phyloP scores from a whole-genome alignment of 1,284 basidiomycete species.

The Cutaneotrichosporon dermatis region DNA sequence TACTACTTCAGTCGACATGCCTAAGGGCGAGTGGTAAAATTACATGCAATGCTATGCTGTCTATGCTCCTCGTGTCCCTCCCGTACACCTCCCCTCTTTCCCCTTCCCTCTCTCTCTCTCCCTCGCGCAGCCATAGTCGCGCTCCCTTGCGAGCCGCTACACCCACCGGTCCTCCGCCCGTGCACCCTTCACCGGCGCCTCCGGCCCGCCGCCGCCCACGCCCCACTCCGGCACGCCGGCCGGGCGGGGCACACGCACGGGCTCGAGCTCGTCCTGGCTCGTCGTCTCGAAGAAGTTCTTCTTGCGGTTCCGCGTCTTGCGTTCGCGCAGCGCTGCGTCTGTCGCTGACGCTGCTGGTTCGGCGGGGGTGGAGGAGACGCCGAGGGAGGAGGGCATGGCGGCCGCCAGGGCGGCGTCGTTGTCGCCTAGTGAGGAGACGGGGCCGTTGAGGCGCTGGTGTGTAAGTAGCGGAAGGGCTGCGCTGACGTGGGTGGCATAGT shows the following conservation, averaged over 20 bases:
- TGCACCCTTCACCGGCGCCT: conserved; percentile 42
- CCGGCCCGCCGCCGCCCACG: conserved; percentile 57
- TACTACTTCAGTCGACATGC: no score
- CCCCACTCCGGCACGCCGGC: conserved; percentile 85
- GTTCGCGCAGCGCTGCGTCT: conserved; percentile 6
- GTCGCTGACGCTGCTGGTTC: neutral
- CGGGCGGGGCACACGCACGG: conserved; percentile 75
- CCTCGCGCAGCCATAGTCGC: no score
- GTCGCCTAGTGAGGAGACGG: conserved; percentile 5
- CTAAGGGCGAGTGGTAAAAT: conserved; percentile 1
- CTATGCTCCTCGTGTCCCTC: neutral
- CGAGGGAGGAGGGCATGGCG: neutral
- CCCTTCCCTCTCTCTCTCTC: neutral
- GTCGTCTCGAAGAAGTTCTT: conserved; percentile 35
- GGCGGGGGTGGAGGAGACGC: neutral
- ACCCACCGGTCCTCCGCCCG: conserved; percentile 45
- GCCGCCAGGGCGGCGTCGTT: conserved; percentile 11
- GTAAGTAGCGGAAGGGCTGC: no score
- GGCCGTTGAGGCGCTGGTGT: conserved; percentile 28
- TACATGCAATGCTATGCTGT: conserved; percentile 7
- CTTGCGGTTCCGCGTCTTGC: conserved; percentile 13
- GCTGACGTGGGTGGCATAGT: no score
- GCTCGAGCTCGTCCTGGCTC: conserved; percentile 70
- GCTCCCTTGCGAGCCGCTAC: conserved; percentile 6
- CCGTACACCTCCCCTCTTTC: neutral